Evolutionary conservation across 2,329 filamentous ascomycete genomes (phyloP).

Genomic region (Botrytis fabae): DNA sequence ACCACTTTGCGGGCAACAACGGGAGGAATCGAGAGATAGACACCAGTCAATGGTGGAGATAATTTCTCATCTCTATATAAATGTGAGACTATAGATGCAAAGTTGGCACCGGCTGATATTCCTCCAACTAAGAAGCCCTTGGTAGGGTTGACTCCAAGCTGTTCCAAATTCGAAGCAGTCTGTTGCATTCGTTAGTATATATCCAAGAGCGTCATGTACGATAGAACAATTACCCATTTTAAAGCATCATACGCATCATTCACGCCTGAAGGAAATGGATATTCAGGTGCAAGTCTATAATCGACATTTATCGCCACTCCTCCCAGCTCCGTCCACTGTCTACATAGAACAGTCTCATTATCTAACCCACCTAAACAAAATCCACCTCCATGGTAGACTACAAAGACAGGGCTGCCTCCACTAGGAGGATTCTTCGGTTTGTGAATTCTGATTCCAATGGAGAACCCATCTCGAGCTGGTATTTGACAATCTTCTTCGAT

Average conservation of each 20-base stretch:
- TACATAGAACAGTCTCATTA: constrained; percentile 41
- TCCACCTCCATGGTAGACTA: constrained; percentile 43
- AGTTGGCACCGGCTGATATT: constrained; percentile 48
- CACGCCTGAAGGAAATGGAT: constrained; percentile 47
- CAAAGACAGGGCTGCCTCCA: constrained; percentile 39
- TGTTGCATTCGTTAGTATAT: not conserved
- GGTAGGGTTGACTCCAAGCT: constrained; percentile 44
- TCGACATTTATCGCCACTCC: constrained; percentile 47
- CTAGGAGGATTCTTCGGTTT: constrained; percentile 26
- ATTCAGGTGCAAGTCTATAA: constrained; percentile 49
- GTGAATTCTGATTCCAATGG: constrained; percentile 33
- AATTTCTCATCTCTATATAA: constrained; percentile 46
- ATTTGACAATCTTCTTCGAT: constrained; percentile 33
- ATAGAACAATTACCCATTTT: constrained; percentile 43
- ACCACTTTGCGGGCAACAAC: not conserved
- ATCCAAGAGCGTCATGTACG: not conserved
- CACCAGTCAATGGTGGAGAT: constrained; percentile 48
- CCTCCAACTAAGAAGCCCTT: constrained; percentile 53
- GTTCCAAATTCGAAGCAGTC: constrained; percentile 25
- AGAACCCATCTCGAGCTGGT: constrained; percentile 32
- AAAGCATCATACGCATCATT: constrained; percentile 50
- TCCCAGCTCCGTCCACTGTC: constrained; percentile 40
- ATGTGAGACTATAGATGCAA: constrained; percentile 44
- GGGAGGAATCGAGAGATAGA: constrained; percentile 47
- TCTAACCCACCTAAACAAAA: constrained; percentile 42